phyloP scores from a whole-genome alignment of 495 filamentous ascomycete species.

The Hypoxylon intermedium region DNA sequence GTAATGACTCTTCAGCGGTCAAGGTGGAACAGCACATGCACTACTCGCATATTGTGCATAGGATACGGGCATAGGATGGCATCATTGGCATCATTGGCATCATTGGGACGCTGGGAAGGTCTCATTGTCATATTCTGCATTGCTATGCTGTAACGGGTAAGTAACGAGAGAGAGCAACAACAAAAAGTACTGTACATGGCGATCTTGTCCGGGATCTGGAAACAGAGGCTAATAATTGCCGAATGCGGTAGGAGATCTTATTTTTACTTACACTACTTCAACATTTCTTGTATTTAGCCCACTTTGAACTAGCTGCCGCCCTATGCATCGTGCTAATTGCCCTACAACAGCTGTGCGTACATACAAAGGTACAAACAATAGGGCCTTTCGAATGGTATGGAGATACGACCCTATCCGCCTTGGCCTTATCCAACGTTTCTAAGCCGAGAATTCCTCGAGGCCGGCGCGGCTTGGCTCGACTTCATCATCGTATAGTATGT shows the following conservation, averaged over 20 bases:
- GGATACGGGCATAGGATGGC: slow-evolving; percentile 5
- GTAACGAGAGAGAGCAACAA: background rate
- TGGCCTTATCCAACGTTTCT: background rate
- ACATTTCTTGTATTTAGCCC: slow-evolving; percentile 29
- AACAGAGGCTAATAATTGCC: slow-evolving; percentile 20
- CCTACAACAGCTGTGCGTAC: no score
- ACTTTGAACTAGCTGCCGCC: slow-evolving; percentile 25
- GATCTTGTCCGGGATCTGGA: background rate
- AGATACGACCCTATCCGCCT: background rate
- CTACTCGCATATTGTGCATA: background rate
- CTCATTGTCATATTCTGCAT: slow-evolving; percentile 14
- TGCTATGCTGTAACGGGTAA: background rate
- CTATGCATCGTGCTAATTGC: slow-evolving; percentile 1
- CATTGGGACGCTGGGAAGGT: slow-evolving; percentile 5
- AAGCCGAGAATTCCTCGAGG: background rate
- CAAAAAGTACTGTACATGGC: slow-evolving; percentile 22
- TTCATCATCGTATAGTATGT: slow-evolving; percentile 18
- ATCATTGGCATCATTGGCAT: slow-evolving; percentile 18
- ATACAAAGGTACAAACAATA: background rate
- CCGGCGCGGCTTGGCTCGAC: background rate
- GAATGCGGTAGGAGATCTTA: slow-evolving; percentile 9
- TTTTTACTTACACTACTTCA: background rate
- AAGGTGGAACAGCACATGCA: background rate
- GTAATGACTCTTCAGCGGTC: slow-evolving; percentile 11
- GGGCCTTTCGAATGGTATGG: background rate